Base-by-base conservation (phyloP, 768 basidiomycete species). In the Russula vinacea region DNA sequence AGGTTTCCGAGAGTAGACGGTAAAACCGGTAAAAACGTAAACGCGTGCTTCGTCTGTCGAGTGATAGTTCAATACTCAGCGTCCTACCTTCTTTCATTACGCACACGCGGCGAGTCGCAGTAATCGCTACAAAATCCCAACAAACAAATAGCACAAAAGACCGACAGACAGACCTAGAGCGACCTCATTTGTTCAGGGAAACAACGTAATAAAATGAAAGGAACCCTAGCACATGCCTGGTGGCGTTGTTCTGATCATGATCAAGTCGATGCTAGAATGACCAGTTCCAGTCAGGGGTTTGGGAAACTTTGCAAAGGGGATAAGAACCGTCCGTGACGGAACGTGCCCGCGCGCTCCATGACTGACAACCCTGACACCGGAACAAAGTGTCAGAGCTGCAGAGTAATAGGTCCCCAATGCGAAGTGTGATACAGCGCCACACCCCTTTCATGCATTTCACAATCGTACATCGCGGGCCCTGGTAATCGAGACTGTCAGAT, bases 401-500 rank as follows among this genome's bases (percentile, higher is more conserved):
- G 19, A 44, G 5, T 44, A 9, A 58, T 39, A 59, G 22, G 24
- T 5, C 52, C 39, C 29, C 40, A 14, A 17, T 22, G 24, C 9
- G 42, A 60, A 53, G 42, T 26, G 60, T 60, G 60, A 45, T 24
- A 53, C 10, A 6, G 52, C 52, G 33, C 17, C 52, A 53, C 17
- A 10, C 14, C 33, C 39, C 51, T 35, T 24, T 53, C 16, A 44
- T 13, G n/a, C 29, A 45, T 53, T 40, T 60, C 60, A 60, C 51
- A 53, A 52, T 53, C 59, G 51, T 33, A 19, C 5, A 16, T 7
- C 56, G 24, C 39, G 1, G 32, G 16, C 50, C 51, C 35, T 61
- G 44, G 40, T 24, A 22, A 44, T 47, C 42, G 45, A 54, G 32
- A 59, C n/a, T 32, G 52, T 64, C 40, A 75, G 60, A 60, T n/a